Evolutionary conservation across 805 yeast genomes (phyloP).

Genomic region (Candida quercuum): DNA sequence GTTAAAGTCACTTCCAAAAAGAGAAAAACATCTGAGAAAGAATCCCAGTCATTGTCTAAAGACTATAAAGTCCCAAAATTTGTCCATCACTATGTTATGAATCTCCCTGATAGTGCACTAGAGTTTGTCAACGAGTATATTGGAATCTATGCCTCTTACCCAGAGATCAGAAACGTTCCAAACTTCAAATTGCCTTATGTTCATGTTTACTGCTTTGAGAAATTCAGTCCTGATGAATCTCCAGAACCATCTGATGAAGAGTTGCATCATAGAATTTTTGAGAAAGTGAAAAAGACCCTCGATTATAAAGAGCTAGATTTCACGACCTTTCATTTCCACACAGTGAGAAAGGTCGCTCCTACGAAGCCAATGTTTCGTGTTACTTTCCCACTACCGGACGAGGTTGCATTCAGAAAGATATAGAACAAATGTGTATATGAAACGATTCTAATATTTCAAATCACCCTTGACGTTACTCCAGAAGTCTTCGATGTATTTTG

Average conservation of each 20-base stretch:
- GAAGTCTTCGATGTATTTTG: slow-evolving; percentile 39
- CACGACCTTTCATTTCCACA: slow-evolving; percentile 55
- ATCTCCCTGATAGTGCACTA: slow-evolving; percentile 89
- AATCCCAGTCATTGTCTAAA: slow-evolving; percentile 11
- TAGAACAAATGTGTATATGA: not conserved
- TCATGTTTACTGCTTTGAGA: slow-evolving; percentile 91
- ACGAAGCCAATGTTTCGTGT: slow-evolving; percentile 95
- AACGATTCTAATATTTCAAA: slow-evolving; percentile 29
- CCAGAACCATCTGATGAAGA: slow-evolving; percentile 66
- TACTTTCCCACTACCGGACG: slow-evolving; percentile 65
- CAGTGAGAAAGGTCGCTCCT: slow-evolving; percentile 93
- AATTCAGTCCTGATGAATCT: slow-evolving; percentile 65
- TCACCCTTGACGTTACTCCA: slow-evolving; percentile 46
- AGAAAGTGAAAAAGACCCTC: slow-evolving; percentile 41
- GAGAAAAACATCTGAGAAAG: slow-evolving; percentile 28
- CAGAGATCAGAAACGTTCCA: slow-evolving; percentile 33
- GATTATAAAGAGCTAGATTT: slow-evolving; percentile 40
- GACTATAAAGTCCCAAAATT: slow-evolving; percentile 43
- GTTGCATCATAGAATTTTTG: slow-evolving; percentile 58
- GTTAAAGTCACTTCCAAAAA: slow-evolving; percentile 33
- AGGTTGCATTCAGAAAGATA: slow-evolving; percentile 45
- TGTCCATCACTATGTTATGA: slow-evolving; percentile 83
- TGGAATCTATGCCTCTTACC: slow-evolving; percentile 55
- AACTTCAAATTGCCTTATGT: slow-evolving; percentile 63
- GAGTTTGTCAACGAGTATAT: slow-evolving; percentile 72